Conservation (phyloP, 148 eudicot species). For the Salicornia ramosissima region DNA sequence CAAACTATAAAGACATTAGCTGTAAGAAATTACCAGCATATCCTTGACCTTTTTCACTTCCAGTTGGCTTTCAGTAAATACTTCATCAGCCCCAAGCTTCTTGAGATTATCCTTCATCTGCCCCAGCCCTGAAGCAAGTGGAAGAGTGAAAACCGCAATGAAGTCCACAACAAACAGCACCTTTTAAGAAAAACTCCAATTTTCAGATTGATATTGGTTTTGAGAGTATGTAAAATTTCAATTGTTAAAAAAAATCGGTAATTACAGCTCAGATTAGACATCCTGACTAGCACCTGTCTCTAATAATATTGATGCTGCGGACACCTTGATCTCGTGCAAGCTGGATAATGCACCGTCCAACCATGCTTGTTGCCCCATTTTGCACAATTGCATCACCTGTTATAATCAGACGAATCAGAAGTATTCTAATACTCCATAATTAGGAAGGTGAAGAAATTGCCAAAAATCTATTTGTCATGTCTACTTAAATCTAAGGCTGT, state of each 20-base stretch:
- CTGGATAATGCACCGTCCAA: conserved; percentile 91
- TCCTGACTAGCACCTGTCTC: conserved; percentile 66
- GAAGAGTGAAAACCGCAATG: not conserved
- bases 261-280: not conserved
- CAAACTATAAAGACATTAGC: not conserved
- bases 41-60: conserved; percentile 69
- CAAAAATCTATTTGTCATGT: not conserved
- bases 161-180: conserved; percentile 10
- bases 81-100: conserved; percentile 82
- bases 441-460: not conserved
- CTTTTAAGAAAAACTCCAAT: conserved; percentile 2
- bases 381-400: conserved; percentile 90
- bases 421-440: not conserved
- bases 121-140: conserved; percentile 54
- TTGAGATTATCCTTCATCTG: conserved; percentile 75
- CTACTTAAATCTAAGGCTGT: not conserved
- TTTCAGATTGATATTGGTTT: not conserved
- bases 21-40: conserved; percentile 50
- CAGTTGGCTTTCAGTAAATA: conserved; percentile 76
- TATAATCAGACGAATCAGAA: conserved; percentile 16
- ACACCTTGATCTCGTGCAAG: conserved; percentile 75
- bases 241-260: not conserved
- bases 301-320: conserved; percentile 64
- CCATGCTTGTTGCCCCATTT: conserved; percentile 97
- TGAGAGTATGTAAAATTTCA: not conserved